These are phyloP conservation scores for Verticillium nubilum DNA, from an alignment of 2,329 filamentous ascomycete genomes.

Conservation along the genomic window DNA sequence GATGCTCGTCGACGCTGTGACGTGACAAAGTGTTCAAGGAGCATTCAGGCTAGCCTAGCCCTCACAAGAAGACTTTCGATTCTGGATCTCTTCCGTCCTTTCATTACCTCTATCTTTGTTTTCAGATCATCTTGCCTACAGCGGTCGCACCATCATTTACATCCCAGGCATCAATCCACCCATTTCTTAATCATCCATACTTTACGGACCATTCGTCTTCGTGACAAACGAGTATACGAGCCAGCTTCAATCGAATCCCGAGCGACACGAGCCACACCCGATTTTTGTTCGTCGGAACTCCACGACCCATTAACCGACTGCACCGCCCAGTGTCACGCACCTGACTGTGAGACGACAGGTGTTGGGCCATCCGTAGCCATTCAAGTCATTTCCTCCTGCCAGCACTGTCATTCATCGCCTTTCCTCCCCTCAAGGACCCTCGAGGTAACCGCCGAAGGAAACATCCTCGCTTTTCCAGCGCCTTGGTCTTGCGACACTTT, in stretches of 20 bases:
- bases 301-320: slow-evolving; percentile 2
- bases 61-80: not conserved
- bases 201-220: not conserved
- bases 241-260: not conserved
- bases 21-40: not conserved
- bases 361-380: slow-evolving; percentile 2
- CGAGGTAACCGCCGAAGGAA: not conserved
- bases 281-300: not conserved
- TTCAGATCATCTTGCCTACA: not conserved
- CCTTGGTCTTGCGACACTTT: not conserved
- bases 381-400: not conserved
- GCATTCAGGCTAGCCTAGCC: not conserved
- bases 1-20: not conserved
- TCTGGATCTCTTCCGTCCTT: not conserved
- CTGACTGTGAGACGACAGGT: slow-evolving; percentile 10
- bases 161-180: not conserved
- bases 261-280: not conserved
- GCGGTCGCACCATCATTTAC: not conserved
- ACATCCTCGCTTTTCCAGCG: not conserved
- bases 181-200: not conserved
- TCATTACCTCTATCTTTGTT: not conserved
- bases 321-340: slow-evolving; percentile 13
- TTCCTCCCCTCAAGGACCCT: slow-evolving; percentile 3
- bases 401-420: slow-evolving; percentile 4
- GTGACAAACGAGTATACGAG: not conserved